Base-by-base conservation (phyloP, 192 early-diverging fungal genomes). In the Dissophora ornata region DNA sequence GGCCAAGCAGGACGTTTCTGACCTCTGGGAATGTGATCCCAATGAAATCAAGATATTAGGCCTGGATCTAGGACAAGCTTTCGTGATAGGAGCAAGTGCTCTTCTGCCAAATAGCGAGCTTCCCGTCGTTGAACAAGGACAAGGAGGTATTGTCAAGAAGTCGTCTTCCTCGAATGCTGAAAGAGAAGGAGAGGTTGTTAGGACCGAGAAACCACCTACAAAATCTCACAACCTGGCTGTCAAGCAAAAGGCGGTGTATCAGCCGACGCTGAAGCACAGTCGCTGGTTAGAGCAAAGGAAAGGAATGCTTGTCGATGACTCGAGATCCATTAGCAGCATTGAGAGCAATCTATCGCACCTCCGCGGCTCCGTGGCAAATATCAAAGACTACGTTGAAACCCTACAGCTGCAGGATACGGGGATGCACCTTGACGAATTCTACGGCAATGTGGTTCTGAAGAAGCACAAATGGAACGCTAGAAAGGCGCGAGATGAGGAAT, bases 211-310 rank as follows among this genome's bases (percentile, higher is more conserved):
- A 55, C 32, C 32, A 8, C 19, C 18, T 13, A 4, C 53, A 4
- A 55, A 36, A 32, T 55, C 34, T 19, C n/a, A 29, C 53, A 55
- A 55, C 33, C 53, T 55, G 32, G 53, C 32, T 36, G 53, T 55
- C 10, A 55, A 55, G 19, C 53, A 55, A n/a, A 55, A 55, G 33
- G 53, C 53, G 7, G 53, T 55, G 16, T 55, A 55, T 19, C 53
- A 55, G 33, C 33, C 53, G 9, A 55, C 53, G 2, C 19, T 55
- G 18, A 55, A 55, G 32, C 53, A 55, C 53, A 55, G 53, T 8
- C 36, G 21, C 15, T 56, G 54, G 54, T 1, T 40, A 21, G 34
- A 56, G 54, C 19, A 4, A 24, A 56, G 54, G 13, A 56, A 56
- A 24, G 21, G 22, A 3, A 28, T 22, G 21, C 4, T 21, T 8